Percentiles rank a stretch among this genome's conserved stretches.
phyloP scores from a whole-genome alignment of 768 basidiomycete species.

The Psilocybe azurescens region DNA sequence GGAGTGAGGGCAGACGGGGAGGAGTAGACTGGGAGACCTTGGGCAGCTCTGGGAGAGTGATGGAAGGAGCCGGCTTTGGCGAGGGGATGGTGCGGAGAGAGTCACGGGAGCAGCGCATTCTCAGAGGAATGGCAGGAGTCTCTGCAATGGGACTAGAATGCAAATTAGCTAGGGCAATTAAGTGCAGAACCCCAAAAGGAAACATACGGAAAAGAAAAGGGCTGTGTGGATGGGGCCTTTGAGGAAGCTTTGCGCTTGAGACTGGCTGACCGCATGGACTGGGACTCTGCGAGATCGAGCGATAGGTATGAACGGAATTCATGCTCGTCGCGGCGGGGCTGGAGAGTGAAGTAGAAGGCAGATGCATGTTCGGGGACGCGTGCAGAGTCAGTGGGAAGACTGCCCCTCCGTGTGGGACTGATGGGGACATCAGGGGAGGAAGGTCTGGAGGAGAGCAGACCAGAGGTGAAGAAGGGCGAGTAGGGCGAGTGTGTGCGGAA shows the following conservation, averaged over 20 bases:
- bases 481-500: constrained; percentile 54
- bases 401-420: constrained; percentile 35
- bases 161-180: background rate
- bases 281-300: constrained; percentile 67
- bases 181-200: constrained; percentile 1
- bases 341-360: constrained; percentile 54
- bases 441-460: constrained; percentile 45
- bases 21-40: constrained; percentile 22
- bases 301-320: constrained; percentile 68
- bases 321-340: constrained; percentile 42
- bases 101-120: constrained; percentile 37
- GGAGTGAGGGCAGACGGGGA: constrained; percentile 38
- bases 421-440: constrained; percentile 26
- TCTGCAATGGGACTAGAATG: constrained; percentile 29
- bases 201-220: constrained; percentile 31
- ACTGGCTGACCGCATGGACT: constrained; percentile 45
- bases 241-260: constrained; percentile 36
- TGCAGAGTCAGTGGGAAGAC: constrained; percentile 38
- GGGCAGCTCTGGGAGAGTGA: constrained; percentile 48
- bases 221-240: constrained; percentile 19
- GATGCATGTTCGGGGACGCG: constrained; percentile 31
- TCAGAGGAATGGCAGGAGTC: constrained; percentile 25
- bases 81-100: constrained; percentile 58
- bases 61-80: constrained; percentile 63
- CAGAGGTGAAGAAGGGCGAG: constrained; percentile 70